These are phyloP conservation scores for Pseudohalonectria lignicola DNA, from an alignment of 2,329 filamentous ascomycete genomes.

Conservation along the genomic window DNA sequence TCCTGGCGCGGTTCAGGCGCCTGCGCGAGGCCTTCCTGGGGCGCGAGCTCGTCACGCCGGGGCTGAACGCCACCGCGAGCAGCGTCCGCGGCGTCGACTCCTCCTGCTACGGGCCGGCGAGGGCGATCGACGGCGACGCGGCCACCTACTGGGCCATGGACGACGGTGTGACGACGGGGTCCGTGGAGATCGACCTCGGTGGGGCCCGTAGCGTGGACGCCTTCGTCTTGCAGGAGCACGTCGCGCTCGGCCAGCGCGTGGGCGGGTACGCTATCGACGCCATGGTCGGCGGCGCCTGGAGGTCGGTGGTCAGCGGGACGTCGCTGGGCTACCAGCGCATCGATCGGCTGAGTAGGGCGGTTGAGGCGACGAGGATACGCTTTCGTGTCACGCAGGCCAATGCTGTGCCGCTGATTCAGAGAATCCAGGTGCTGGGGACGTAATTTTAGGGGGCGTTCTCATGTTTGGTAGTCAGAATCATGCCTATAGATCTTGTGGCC, in stretches of 20 bases:
- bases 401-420: constrained; percentile 13
- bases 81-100: constrained; percentile 9
- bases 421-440: constrained; percentile 14
- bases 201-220: constrained; percentile 9
- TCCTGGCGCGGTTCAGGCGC: constrained; percentile 10
- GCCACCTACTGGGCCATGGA: constrained; percentile 15
- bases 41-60: constrained; percentile 9
- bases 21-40: constrained; percentile 12
- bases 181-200: constrained; percentile 14
- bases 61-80: constrained; percentile 9
- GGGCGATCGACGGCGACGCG: constrained; percentile 10
- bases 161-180: constrained; percentile 11
- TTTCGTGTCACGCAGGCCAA: constrained; percentile 15
- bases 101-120: constrained; percentile 10
- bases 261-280: constrained; percentile 15
- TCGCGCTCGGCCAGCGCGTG: constrained; percentile 16
- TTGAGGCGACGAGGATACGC: constrained; percentile 10
- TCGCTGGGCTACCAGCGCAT: constrained; percentile 16
- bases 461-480: too few species aligned
- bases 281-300: constrained; percentile 8
- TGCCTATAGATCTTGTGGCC: too few species aligned
- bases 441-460: too few species aligned
- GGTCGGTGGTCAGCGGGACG: constrained; percentile 10
- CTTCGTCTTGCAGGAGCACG: constrained; percentile 16
- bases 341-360: constrained; percentile 7